phyloP scores from a whole-genome alignment of 371 early-diverging fungal genomes.

The Fennellomyces sp. region DNA sequence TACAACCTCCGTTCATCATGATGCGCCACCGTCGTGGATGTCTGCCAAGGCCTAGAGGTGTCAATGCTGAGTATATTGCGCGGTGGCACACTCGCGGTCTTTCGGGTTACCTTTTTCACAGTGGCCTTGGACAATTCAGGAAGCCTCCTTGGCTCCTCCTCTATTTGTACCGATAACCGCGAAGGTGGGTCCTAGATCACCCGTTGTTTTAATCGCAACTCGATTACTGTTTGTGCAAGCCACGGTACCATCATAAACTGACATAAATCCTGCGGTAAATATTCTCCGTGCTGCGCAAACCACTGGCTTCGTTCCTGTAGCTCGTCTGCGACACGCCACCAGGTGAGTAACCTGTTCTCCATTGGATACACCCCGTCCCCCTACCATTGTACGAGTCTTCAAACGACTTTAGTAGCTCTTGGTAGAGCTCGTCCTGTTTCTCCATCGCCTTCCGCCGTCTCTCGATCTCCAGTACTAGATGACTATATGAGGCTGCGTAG shows the following conservation, averaged over 20 bases:
- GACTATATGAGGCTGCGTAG: constrained; percentile 42
- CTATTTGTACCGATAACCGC: constrained; percentile 19
- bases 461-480: constrained; percentile 42
- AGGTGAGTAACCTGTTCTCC: neutral
- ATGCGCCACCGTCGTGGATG: no score
- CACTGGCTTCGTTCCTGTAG: constrained; percentile 39
- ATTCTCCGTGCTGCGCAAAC: constrained; percentile 47
- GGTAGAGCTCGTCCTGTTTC: constrained; percentile 27
- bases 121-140: constrained; percentile 35
- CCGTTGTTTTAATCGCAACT: neutral
- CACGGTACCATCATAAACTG: constrained; percentile 44
- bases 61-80: no score
- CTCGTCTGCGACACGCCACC: constrained; percentile 30
- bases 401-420: constrained; percentile 27
- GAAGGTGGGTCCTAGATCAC: constrained; percentile 27
- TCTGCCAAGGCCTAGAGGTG: no score
- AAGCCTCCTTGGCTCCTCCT: constrained; percentile 21
- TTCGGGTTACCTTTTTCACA: constrained; percentile 43
- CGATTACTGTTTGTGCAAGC: neutral
- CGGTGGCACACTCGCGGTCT: no score
- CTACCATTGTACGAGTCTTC: constrained; percentile 37
- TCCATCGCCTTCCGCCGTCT: constrained; percentile 32
- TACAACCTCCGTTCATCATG: no score
- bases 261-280: constrained; percentile 47
- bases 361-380: neutral